These are phyloP conservation scores for Wickerhamomyces subpelliculosus DNA, from an alignment of 805 yeast genomes.

Conservation along the genomic window DNA sequence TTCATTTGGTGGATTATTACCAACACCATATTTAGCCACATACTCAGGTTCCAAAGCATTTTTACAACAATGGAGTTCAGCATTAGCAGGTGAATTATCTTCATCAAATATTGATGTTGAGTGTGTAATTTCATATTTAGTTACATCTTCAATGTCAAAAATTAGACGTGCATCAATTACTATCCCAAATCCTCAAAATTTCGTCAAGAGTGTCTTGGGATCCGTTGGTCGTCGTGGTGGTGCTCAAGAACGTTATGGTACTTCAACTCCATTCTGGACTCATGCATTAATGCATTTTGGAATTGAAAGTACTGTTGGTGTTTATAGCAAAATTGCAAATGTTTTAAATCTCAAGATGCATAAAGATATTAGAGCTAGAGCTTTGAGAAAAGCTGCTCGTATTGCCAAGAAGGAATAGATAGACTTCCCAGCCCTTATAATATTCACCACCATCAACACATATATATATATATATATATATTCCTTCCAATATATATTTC, in stretches of 20 bases:
- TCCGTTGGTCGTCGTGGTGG: constrained; percentile 82
- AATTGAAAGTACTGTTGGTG: constrained; percentile 76
- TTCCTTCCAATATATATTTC: too few relatives aligned
- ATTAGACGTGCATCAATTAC: constrained; percentile 65
- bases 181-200: constrained; percentile 77
- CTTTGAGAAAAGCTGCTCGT: constrained; percentile 65
- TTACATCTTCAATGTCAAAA: constrained; percentile 94
- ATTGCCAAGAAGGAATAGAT: constrained; percentile 13
- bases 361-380: constrained; percentile 70
- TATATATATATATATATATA: too few relatives aligned
- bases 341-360: constrained; percentile 70
- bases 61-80: constrained; percentile 86
- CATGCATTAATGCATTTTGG: constrained; percentile 90
- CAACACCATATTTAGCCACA: constrained; percentile 87
- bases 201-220: constrained; percentile 67
- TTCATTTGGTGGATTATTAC: constrained; percentile 90
- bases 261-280: constrained; percentile 86
- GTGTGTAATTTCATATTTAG: constrained; percentile 78
- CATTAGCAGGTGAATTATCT: constrained; percentile 79
- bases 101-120: constrained; percentile 75
- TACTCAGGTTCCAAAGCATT: constrained; percentile 96
- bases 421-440: neutral
- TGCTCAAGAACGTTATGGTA: constrained; percentile 84
- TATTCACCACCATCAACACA: too few relatives aligned
- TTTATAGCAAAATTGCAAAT: constrained; percentile 66